A percentile compares a stretch with the other conserved stretches of the same genome.
phyloP scores from a whole-genome alignment of 306 rosid genomes.

The Rosa rugosa region DNA sequence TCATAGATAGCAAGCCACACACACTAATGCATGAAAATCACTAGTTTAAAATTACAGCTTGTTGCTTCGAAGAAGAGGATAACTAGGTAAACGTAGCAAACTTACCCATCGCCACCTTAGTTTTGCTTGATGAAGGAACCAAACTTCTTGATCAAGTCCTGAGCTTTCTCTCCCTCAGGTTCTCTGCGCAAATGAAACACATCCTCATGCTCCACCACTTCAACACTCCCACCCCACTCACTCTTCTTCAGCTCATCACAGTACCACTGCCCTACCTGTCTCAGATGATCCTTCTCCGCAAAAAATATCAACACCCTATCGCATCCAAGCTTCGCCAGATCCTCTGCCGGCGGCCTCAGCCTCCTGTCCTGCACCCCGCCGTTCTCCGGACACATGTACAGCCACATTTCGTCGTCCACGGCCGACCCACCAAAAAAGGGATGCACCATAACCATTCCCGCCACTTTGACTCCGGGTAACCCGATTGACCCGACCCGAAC shows the following conservation, averaged over 20 bases:
- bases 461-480: slow-evolving; percentile 10
- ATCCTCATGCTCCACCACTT: slow-evolving; percentile 6
- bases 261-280: slow-evolving; percentile 4
- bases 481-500: slow-evolving; percentile 8
- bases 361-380: slow-evolving; percentile 32
- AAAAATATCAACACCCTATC: slow-evolving; percentile 25
- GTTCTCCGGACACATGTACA: slow-evolving; percentile 12
- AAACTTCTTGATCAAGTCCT: slow-evolving; percentile 5
- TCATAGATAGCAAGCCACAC: neutral
- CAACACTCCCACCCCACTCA: slow-evolving; percentile 15
- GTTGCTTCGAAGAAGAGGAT: neutral
- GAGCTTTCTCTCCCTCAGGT: neutral
- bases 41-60: neutral
- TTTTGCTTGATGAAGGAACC: slow-evolving; percentile 5
- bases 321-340: slow-evolving; percentile 14
- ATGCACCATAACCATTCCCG: slow-evolving; percentile 28
- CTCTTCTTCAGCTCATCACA: slow-evolving; percentile 16
- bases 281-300: slow-evolving; percentile 19
- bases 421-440: slow-evolving; percentile 28
- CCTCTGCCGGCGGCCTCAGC: slow-evolving; percentile 31
- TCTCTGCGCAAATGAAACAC: neutral
- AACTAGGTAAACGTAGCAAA: neutral
- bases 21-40: neutral
- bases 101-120: neutral
- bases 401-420: slow-evolving; percentile 17